Percentiles rank a stretch among this genome's conserved stretches.
Conservation (phyloP, 176 grass and related monocot genomes). For the Triticum timopheevii region DNA sequence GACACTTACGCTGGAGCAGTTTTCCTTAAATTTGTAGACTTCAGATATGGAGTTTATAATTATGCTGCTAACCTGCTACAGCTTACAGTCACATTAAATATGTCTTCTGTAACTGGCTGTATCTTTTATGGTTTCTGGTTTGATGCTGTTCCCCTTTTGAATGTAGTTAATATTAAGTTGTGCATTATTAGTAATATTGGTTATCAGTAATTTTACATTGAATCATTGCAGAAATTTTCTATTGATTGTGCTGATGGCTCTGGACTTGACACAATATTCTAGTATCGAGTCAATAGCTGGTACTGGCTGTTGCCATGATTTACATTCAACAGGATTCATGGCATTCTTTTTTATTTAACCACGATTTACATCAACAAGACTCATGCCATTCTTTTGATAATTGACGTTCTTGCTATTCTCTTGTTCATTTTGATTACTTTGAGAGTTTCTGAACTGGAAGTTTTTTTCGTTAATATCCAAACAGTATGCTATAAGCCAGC, state of each 20-base stretch:
- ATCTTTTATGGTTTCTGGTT: not conserved
- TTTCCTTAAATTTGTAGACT: not conserved
- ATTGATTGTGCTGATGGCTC: not conserved
- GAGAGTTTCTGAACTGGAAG: constrained; percentile 36
- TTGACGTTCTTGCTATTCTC: not conserved
- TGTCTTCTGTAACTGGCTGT: not conserved
- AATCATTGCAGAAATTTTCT: not conserved
- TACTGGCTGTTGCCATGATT: constrained; percentile 21
- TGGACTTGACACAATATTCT: not conserved
- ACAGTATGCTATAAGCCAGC: constrained; percentile 90
- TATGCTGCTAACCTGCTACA: not conserved
- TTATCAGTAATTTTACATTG: constrained; percentile 24
- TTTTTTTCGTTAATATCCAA: constrained; percentile 36
- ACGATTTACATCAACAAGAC: constrained; percentile 1
- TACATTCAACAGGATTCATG: not conserved
- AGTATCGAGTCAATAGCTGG: constrained; percentile 1
- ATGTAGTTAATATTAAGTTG: constrained; percentile 1
- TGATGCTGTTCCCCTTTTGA: not conserved
- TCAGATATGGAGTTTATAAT: not conserved
- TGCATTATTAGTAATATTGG: not conserved
- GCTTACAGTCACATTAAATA: not conserved
- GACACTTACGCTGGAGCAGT: not conserved
- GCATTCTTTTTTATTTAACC: not conserved
- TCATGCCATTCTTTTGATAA: not conserved
- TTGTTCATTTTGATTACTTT: constrained; percentile 18